phyloP scores from a whole-genome alignment of 257 asterid species.

The Fraxinus americana region DNA sequence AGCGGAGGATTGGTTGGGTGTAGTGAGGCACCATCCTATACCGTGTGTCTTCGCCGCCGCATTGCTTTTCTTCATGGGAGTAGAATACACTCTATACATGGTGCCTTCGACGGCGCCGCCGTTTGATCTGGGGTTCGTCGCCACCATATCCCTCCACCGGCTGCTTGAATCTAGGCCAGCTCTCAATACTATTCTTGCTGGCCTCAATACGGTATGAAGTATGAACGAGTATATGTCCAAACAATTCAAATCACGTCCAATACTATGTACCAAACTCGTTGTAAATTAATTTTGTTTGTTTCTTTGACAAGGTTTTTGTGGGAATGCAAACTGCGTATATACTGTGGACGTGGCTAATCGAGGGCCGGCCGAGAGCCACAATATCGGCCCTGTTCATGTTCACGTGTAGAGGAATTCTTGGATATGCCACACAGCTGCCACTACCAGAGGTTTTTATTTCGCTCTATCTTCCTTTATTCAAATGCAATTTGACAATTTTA shows the following conservation, averaged over 20 bases:
- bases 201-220: constrained; percentile 71
- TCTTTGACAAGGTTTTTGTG: constrained; percentile 55
- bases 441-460: constrained; percentile 62
- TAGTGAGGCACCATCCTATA: constrained; percentile 57
- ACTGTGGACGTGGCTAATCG: constrained; percentile 75
- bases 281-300: neutral
- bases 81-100: constrained; percentile 70
- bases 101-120: constrained; percentile 56
- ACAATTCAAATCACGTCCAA: neutral
- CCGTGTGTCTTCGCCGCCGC: constrained; percentile 56
- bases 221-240: neutral
- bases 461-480: neutral
- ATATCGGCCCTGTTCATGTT: constrained; percentile 89
- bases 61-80: constrained; percentile 61
- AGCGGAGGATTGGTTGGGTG: constrained; percentile 36
- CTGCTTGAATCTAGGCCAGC: constrained; percentile 57
- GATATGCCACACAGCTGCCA: constrained; percentile 92
- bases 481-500: neutral
- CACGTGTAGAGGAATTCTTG: constrained; percentile 93
- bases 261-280: neutral
- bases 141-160: constrained; percentile 54
- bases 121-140: constrained; percentile 69
- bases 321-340: constrained; percentile 84
- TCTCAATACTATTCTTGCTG: constrained; percentile 64
- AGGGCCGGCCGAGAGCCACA: constrained; percentile 84